Evolutionary conservation across 2,329 filamentous ascomycete genomes (phyloP), one percentile per base, ranked within the genome.

Genomic region (Fusarium miscanthi): DNA sequence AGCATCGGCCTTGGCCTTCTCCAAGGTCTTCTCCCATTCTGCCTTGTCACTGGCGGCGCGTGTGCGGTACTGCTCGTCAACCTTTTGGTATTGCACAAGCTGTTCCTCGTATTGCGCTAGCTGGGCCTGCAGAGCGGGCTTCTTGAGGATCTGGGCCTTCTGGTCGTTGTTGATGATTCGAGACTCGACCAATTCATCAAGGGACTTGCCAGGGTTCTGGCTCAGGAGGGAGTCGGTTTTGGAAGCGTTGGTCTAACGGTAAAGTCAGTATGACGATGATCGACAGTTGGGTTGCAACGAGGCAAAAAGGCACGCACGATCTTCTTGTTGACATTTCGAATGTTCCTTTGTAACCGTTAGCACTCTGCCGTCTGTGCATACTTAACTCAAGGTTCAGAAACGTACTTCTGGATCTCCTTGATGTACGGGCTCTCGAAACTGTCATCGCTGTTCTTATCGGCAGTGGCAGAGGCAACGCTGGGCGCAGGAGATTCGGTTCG

Each of bases 281-380:
- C n/a, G 46, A 57, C 53, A 35, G 59, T 41, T 27, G 57, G 45
- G 65, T 27, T 51, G 51, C 59, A 65, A 52, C 63, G 59, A 48
- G 48, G 48, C 25, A 35, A 17, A 37, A 35, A 81, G 41, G 53
- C 61, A 86, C 93, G 85, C 84, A 97, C 94, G 78, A 98, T 91
- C 85, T 98, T 98, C 89, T 98, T 98, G 86, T 91, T 93, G 79
- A 96, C 85, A 82, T 96, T 97, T 80, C 95, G 94, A 77, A 98
- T 93, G 82, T 90, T 94, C 87, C 94, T 97, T 75, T 30, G 10
- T 16, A 19, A 13, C 25, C 33, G 57, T 80, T 63, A 80, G 74
- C 54, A 72, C 52, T 33, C 8, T 54, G 13, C 33, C 37, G 42
- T 25, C 8, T 19, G 51, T 42, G 40, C 11, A 21, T 38, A n/a